These are phyloP conservation scores for Kluyveromyces marxianus DNA, from an alignment of 1,139 yeast genomes.

Conservation along the genomic window DNA sequence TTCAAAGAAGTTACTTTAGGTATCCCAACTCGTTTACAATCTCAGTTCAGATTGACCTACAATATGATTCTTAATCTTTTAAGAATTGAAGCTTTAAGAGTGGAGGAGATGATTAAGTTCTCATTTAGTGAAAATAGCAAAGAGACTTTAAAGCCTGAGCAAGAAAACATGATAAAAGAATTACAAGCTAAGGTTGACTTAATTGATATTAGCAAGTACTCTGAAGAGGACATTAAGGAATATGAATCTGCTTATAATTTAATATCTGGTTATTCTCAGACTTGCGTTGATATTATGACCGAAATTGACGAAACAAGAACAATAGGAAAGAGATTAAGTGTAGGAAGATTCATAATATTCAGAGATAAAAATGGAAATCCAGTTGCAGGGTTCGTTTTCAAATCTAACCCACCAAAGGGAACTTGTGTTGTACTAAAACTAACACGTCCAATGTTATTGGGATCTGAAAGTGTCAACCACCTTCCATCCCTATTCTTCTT, in stretches of 20 bases:
- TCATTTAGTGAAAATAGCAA: slow-evolving; percentile 89
- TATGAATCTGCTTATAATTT: slow-evolving; percentile 41
- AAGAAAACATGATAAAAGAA: slow-evolving; percentile 54
- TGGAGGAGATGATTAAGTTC: slow-evolving; percentile 95
- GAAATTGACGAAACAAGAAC: slow-evolving; percentile 42
- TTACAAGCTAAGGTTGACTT: slow-evolving; percentile 42
- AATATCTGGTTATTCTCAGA: slow-evolving; percentile 39
- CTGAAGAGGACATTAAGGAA: slow-evolving; percentile 34
- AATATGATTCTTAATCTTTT: slow-evolving; percentile 89
- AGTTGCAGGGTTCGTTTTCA: slow-evolving; percentile 49
- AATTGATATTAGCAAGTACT: slow-evolving; percentile 36
- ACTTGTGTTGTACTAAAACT: slow-evolving; percentile 24
- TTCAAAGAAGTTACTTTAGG: slow-evolving; percentile 82
- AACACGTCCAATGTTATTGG: slow-evolving; percentile 23
- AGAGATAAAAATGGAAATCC: slow-evolving; percentile 39
- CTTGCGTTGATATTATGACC: slow-evolving; percentile 41
- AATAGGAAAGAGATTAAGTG: slow-evolving; percentile 40
- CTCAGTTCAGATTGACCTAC: slow-evolving; percentile 90
- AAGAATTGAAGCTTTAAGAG: slow-evolving; percentile 87
- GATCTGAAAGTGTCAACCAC: slow-evolving; percentile 29
- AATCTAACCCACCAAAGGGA: slow-evolving; percentile 35
- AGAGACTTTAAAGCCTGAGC: slow-evolving; percentile 82
- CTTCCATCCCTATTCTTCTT: slow-evolving; percentile 40
- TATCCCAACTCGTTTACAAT: slow-evolving; percentile 76
- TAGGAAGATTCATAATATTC: slow-evolving; percentile 58